A percentile compares a stretch with the other conserved stretches of the same genome.
Conservation (phyloP, 306 rosid genomes). For the Arachis hypogaea region DNA sequence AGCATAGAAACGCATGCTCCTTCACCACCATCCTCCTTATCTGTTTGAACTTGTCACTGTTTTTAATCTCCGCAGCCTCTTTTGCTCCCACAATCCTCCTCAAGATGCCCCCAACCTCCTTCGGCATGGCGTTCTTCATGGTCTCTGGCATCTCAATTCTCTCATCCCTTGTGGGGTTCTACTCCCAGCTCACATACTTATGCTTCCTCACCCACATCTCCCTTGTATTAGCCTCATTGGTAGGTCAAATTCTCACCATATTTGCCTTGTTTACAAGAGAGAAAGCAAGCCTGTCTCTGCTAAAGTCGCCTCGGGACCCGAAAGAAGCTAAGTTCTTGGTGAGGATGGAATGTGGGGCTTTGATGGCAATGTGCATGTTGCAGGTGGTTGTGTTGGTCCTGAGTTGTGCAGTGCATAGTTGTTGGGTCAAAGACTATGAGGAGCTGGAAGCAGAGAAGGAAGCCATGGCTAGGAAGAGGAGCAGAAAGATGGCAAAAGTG, state of each 20-base stretch:
- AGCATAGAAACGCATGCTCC: slow-evolving; percentile 59
- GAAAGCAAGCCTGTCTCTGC: slow-evolving; percentile 52
- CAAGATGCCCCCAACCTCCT: slow-evolving; percentile 73
- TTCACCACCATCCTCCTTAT: slow-evolving; percentile 67
- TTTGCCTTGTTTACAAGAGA: slow-evolving; percentile 68
- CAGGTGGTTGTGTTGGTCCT: slow-evolving; percentile 61
- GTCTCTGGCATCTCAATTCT: slow-evolving; percentile 65
- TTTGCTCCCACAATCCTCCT: slow-evolving; percentile 71
- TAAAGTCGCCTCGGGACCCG: slow-evolving; percentile 61
- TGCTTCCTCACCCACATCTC: slow-evolving; percentile 72
- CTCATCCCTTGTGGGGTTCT: slow-evolving; percentile 76
- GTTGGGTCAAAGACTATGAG: slow-evolving; percentile 74
- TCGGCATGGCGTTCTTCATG: slow-evolving; percentile 70
- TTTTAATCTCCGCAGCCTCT: slow-evolving; percentile 66
- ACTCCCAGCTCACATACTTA: slow-evolving; percentile 65
- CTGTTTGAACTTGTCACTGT: slow-evolving; percentile 59
- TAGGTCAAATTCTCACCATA: slow-evolving; percentile 56
- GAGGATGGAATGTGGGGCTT: slow-evolving; percentile 75
- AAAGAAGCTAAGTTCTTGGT: slow-evolving; percentile 69
- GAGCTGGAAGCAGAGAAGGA: slow-evolving; percentile 67
- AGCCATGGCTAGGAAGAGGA: slow-evolving; percentile 57
- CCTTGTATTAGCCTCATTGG: slow-evolving; percentile 53
- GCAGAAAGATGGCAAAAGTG: slow-evolving; percentile 56
- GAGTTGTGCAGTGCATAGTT: slow-evolving; percentile 73
- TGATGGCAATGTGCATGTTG: slow-evolving; percentile 72